A percentile compares a stretch with the other conserved stretches of the same genome.
phyloP scores from a whole-genome alignment of 257 asterid genomes.

The Solanum bukasovii region DNA sequence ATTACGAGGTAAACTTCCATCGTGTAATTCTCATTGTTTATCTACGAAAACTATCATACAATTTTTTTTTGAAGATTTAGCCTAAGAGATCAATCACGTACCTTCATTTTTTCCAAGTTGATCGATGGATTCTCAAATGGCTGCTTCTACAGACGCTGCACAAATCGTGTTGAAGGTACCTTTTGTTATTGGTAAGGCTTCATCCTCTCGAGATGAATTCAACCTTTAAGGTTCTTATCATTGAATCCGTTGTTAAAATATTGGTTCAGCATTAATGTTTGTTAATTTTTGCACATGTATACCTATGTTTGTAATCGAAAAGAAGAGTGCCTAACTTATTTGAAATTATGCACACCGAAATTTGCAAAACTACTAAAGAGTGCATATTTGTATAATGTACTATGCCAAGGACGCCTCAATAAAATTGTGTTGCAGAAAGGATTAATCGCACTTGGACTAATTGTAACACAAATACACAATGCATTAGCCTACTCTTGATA shows the following conservation, averaged over 20 bases:
- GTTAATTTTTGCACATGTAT: background rate
- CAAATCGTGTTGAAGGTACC: constrained; percentile 46
- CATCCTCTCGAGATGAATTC: background rate
- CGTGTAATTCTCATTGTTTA: background rate
- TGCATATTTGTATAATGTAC: background rate
- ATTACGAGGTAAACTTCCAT: background rate
- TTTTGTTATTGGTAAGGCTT: constrained; percentile 51
- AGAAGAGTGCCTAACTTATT: background rate
- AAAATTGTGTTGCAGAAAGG: background rate
- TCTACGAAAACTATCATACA: background rate
- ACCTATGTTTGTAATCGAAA: background rate
- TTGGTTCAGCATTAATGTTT: background rate
- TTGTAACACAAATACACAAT: background rate
- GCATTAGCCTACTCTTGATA: no score
- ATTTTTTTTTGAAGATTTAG: background rate
- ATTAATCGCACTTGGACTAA: background rate
- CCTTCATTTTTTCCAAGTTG: background rate
- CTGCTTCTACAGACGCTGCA: constrained; percentile 4
- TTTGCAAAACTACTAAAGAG: no score
- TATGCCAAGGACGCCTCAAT: background rate
- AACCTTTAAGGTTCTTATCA: background rate
- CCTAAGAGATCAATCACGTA: background rate
- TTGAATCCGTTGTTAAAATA: background rate
- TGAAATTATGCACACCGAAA: no score
- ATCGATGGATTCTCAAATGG: constrained; percentile 25